Conservation (phyloP, 108 stramenopile species). For the Fistulifera solaris region DNA sequence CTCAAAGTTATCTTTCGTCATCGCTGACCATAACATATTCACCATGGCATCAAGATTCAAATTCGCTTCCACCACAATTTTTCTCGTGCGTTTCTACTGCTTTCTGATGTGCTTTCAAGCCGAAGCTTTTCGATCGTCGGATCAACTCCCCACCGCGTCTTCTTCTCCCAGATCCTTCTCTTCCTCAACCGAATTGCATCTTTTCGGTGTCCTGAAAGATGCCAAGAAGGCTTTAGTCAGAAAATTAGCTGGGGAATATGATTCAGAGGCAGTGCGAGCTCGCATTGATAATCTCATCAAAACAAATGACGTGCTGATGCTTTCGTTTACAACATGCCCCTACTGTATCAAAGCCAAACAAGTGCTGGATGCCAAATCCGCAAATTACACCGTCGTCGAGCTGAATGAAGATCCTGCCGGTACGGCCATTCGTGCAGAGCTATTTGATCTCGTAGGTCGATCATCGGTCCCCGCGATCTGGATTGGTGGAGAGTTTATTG, state of each 20-base stretch:
- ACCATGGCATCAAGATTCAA: not conserved
- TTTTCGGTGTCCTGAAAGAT: slow-evolving; percentile 45
- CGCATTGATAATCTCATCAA: slow-evolving; percentile 49
- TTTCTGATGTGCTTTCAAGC: not conserved
- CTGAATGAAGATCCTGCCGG: slow-evolving; percentile 55
- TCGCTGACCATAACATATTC: not conserved
- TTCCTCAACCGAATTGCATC: slow-evolving; percentile 10
- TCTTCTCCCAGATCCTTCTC: no score
- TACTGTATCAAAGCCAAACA: slow-evolving; percentile 87
- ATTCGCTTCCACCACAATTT: not conserved
- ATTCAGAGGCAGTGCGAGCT: slow-evolving; percentile 39
- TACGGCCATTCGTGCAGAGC: slow-evolving; percentile 79
- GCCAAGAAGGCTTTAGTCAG: slow-evolving; percentile 79
- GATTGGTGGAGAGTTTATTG: slow-evolving; percentile 73
- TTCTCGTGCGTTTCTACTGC: not conserved
- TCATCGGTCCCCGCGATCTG: slow-evolving; percentile 91
- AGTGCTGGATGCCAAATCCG: slow-evolving; percentile 55
- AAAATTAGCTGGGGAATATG: slow-evolving; percentile 75
- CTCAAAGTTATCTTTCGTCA: no score
- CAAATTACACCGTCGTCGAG: slow-evolving; percentile 64
- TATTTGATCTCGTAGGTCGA: slow-evolving; percentile 66
- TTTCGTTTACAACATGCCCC: slow-evolving; percentile 79
- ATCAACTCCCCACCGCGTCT: not conserved
- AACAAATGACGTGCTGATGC: slow-evolving; percentile 55
- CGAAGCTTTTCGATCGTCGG: not conserved